Evolutionary conservation across 2,329 filamentous ascomycete species (phyloP).

Genomic region (Botrytis fabae): DNA sequence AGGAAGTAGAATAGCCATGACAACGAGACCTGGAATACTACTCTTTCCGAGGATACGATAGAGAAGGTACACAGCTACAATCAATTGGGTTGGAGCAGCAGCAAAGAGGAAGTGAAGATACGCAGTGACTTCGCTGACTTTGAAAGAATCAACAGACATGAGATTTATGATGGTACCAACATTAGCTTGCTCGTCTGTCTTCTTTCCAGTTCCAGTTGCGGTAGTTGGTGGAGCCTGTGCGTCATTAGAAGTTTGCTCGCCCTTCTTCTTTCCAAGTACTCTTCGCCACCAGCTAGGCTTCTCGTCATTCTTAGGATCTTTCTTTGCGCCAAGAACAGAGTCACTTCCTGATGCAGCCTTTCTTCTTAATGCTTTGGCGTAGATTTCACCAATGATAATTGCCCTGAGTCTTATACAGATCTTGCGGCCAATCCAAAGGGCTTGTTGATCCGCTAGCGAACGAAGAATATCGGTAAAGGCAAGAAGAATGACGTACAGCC

Average conservation of each 20-base stretch:
- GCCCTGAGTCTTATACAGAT: constrained; percentile 91
- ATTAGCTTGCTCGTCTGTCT: constrained; percentile 74
- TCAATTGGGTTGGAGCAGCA: constrained; percentile 82
- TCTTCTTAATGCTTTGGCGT: constrained; percentile 88
- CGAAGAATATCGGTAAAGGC: constrained; percentile 80
- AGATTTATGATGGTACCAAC: constrained; percentile 98
- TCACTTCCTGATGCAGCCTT: constrained; percentile 82
- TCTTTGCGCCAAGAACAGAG: constrained; percentile 63
- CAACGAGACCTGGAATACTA: constrained; percentile 86
- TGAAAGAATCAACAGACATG: constrained; percentile 99
- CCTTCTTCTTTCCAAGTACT: constrained; percentile 52
- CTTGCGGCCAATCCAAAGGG: constrained; percentile 89
- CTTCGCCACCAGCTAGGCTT: constrained; percentile 50
- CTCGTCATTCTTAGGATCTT: constrained; percentile 47
- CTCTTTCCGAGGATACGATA: constrained; percentile 91
- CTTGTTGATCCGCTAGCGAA: constrained; percentile 73
- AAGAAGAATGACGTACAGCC: constrained; percentile 91
- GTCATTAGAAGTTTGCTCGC: constrained; percentile 41
- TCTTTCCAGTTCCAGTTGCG: constrained; percentile 33
- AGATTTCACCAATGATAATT: constrained; percentile 96
- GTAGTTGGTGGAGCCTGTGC: constrained; percentile 17
- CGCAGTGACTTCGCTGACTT: constrained; percentile 90
- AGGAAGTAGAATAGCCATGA: constrained; percentile 87
- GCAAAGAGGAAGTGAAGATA: constrained; percentile 97
- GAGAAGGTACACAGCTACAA: constrained; percentile 76